These are phyloP conservation scores for Talaromyces stipitatus DNA, from an alignment of 495 filamentous ascomycete species.

Conservation along the genomic window DNA sequence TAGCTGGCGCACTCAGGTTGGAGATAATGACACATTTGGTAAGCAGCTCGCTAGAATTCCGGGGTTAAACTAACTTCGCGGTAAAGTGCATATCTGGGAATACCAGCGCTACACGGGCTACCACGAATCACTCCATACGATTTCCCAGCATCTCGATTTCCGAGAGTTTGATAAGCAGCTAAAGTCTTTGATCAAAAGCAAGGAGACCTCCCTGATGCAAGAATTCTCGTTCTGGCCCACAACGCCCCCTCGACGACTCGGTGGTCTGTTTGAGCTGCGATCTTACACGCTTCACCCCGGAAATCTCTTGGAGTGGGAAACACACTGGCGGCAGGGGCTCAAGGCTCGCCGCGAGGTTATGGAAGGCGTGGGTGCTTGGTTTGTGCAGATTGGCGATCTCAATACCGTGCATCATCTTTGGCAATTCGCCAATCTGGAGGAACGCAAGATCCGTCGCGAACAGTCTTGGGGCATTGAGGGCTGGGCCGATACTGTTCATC, in stretches of 20 bases:
- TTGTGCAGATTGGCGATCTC: conserved; percentile 93
- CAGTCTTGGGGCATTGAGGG: conserved; percentile 93
- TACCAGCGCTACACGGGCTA: conserved; percentile 97
- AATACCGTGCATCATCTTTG: conserved; percentile 98
- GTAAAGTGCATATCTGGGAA: conserved; percentile 91
- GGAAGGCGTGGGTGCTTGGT: conserved; percentile 98
- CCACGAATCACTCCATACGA: conserved; percentile 80
- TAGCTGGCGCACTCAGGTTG: conserved; percentile 97
- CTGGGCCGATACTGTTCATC: conserved; percentile 97
- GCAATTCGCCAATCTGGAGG: conserved; percentile 96
- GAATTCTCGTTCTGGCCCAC: conserved; percentile 99
- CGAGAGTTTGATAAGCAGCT: conserved; percentile 74
- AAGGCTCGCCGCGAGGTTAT: conserved; percentile 89
- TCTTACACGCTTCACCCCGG: conserved; percentile 96
- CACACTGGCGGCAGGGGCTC: conserved; percentile 90
- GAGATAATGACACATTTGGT: conserved; percentile 97
- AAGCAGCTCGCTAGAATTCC: too few species aligned
- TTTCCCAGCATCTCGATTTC: conserved; percentile 73
- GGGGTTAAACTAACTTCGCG: not conserved
- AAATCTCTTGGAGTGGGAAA: conserved; percentile 96
- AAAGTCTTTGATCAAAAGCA: conserved; percentile 69
- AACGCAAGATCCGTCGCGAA: conserved; percentile 84
- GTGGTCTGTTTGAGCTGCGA: conserved; percentile 91
- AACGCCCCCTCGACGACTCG: conserved; percentile 77
- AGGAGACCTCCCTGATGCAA: conserved; percentile 91